phyloP scores from a whole-genome alignment of 2,329 filamentous ascomycete species.

The Fusarium drepaniforme region DNA sequence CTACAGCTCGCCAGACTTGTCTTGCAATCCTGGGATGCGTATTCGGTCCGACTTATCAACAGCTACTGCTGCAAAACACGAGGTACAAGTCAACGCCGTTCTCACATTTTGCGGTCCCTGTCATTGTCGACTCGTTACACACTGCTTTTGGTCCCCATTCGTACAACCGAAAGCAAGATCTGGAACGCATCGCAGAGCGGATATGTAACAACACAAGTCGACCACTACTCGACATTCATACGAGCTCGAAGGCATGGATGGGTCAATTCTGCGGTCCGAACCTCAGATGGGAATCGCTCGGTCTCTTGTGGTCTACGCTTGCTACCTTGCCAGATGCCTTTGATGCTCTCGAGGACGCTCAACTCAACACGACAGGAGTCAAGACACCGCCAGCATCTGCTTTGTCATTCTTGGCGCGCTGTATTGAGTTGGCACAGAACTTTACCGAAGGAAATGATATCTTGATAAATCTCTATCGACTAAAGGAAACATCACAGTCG shows the following conservation, averaged over 20 bases:
- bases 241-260: constrained; percentile 48
- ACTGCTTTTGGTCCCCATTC: neutral
- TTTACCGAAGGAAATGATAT: constrained; percentile 19
- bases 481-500: constrained; percentile 7
- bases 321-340: constrained; percentile 4
- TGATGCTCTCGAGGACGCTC: neutral
- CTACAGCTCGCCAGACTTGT: constrained; percentile 3
- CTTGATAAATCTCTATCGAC: constrained; percentile 14
- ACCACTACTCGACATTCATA: constrained; percentile 48
- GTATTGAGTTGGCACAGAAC: constrained; percentile 6
- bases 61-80: neutral
- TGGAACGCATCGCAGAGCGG: constrained; percentile 19
- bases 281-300: constrained; percentile 54
- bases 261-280: constrained; percentile 50
- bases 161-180: neutral
- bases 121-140: constrained; percentile 4
- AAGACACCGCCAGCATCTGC: neutral
- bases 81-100: neutral
- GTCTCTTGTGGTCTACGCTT: constrained; percentile 46
- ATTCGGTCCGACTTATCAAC: constrained; percentile 5
- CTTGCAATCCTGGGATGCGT: constrained; percentile 15
- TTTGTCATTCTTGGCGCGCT: constrained; percentile 8
- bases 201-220: constrained; percentile 51
- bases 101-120: constrained; percentile 1
- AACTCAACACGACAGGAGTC: neutral